These are phyloP conservation scores for Camelina hispida DNA, from an alignment of 345 rosid genomes.

Conservation along the genomic window DNA sequence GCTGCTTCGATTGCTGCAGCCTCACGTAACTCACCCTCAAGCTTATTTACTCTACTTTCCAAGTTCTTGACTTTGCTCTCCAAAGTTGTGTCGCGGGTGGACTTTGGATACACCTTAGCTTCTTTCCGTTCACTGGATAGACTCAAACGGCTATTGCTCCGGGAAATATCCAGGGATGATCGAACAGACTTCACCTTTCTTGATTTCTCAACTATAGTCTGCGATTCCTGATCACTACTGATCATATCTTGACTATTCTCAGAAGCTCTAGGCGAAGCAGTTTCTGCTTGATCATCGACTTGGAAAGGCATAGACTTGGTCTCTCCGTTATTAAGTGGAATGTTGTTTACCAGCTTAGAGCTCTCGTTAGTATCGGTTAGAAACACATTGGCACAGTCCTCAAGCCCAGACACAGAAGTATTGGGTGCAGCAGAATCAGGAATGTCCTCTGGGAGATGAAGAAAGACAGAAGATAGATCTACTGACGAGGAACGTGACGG, in stretches of 20 bases:
- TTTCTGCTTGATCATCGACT: constrained; percentile 26
- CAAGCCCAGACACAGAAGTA: constrained; percentile 21
- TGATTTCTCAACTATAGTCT: constrained; percentile 52
- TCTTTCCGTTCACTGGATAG: constrained; percentile 51
- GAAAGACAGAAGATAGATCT: constrained; percentile 45
- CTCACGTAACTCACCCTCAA: constrained; percentile 90
- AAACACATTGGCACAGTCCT: constrained; percentile 30
- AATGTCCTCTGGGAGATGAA: constrained; percentile 32
- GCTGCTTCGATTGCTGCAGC: constrained; percentile 91
- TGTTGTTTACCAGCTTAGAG: constrained; percentile 13
- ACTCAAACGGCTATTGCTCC: constrained; percentile 50
- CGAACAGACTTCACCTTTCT: constrained; percentile 80
- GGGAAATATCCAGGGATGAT: constrained; percentile 58
- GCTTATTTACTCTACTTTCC: constrained; percentile 71
- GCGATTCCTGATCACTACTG: constrained; percentile 41
- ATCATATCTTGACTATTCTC: constrained; percentile 35
- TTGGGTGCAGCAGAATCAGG: constrained; percentile 38
- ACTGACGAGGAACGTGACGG: constrained; percentile 37
- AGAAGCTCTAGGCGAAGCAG: constrained; percentile 37
- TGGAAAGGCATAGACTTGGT: constrained; percentile 33
- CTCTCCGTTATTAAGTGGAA: constrained; percentile 8
- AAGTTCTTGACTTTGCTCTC: constrained; percentile 68
- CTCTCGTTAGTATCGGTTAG: constrained; percentile 9
- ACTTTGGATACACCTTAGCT: constrained; percentile 58
- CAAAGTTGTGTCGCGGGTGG: constrained; percentile 48